A percentile compares a stretch with the other conserved stretches of the same genome.
Conservation (phyloP, 106 monocot genomes). For the Dioscorea zingiberensis region DNA sequence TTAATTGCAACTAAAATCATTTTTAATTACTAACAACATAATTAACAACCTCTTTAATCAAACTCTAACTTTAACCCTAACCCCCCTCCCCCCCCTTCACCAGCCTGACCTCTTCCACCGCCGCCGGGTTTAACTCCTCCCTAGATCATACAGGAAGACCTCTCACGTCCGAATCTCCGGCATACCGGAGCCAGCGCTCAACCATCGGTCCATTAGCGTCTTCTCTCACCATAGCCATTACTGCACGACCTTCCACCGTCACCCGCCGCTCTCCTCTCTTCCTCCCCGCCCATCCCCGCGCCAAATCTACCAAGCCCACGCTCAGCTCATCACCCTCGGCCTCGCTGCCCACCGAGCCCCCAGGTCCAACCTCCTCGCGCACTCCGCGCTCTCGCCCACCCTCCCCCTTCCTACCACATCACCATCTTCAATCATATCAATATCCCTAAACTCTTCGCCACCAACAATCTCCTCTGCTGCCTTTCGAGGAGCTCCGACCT, state of each 20-base stretch:
- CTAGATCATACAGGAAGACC: no score
- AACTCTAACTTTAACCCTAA: no score
- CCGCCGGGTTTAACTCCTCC: no score
- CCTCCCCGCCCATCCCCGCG: not conserved
- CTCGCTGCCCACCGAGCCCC: no score
- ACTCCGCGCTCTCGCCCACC: not conserved
- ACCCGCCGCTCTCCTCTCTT: constrained; percentile 2
- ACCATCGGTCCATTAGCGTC: no score
- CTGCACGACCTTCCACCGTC: not conserved
- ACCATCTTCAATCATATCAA: not conserved
- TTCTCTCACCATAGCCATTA: not conserved
- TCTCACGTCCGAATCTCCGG: no score
- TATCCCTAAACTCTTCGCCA: constrained; percentile 1
- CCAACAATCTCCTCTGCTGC: constrained; percentile 3
- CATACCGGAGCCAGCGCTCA: no score
- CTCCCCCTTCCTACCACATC: not conserved
- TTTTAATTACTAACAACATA: no score
- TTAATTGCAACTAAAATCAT: no score
- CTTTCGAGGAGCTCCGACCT: not conserved
- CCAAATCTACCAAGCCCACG: constrained; percentile 3
- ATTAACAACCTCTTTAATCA: no score
- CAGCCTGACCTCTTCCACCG: no score
- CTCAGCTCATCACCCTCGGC: constrained; percentile 6
- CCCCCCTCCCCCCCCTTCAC: no score
- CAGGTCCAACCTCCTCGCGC: not conserved